These are phyloP conservation scores for Alliaria petiolata DNA, from an alignment of 345 rosid species.

Conservation along the genomic window DNA sequence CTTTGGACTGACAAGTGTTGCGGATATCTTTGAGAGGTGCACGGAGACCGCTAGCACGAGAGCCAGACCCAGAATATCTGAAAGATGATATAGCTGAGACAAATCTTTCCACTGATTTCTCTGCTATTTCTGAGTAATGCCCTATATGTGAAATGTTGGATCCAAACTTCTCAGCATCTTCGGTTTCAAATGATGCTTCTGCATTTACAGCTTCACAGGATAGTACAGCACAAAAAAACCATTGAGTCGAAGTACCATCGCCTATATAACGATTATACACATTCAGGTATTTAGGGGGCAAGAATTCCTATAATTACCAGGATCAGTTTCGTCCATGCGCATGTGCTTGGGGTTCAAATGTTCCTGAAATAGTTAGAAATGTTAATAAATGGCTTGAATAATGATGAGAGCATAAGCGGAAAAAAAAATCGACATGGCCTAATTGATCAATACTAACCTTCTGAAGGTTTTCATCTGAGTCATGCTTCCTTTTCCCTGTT, in stretches of 20 bases:
- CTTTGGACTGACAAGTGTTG: constrained; percentile 38
- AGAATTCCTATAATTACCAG: constrained; percentile 35
- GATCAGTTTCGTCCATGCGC: constrained; percentile 37
- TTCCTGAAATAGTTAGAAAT: constrained; percentile 49
- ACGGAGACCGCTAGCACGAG: constrained; percentile 94
- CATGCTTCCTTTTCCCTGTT: constrained; percentile 57
- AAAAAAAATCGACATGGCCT: not conserved
- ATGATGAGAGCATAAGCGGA: not conserved
- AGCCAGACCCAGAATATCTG: constrained; percentile 55
- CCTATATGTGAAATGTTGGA: constrained; percentile 69
- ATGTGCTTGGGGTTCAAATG: constrained; percentile 43
- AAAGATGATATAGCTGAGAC: constrained; percentile 74
- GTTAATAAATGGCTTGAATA: constrained; percentile 5
- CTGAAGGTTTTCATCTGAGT: constrained; percentile 32
- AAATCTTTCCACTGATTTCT: constrained; percentile 73
- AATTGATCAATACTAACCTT: constrained; percentile 32
- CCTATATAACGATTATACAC: not conserved
- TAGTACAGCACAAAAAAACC: constrained; percentile 6
- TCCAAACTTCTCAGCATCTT: constrained; percentile 57
- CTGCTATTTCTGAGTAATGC: constrained; percentile 70
- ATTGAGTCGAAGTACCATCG: not conserved
- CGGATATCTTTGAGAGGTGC: constrained; percentile 74
- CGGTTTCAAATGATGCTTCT: constrained; percentile 24
- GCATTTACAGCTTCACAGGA: constrained; percentile 30
- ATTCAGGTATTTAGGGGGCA: not conserved